phyloP scores from a whole-genome alignment of 228 moss, liverwort and hornwort genomes.

The Sphagnum magellanicum region DNA sequence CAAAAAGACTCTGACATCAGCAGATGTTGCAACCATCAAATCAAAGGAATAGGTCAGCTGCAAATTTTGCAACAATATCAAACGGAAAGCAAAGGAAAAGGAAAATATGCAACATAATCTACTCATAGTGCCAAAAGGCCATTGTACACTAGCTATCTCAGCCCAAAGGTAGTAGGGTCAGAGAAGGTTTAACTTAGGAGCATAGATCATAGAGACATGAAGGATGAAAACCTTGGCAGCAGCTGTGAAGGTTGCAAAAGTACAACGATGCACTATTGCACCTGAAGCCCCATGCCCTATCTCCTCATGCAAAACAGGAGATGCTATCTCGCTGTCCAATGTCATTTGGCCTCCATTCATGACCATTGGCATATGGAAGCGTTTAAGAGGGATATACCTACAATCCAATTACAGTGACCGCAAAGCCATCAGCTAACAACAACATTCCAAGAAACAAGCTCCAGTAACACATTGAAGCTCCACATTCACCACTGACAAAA shows the following conservation, averaged over 20 bases:
- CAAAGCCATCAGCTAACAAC: too few relatives aligned
- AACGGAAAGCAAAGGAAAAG: too few relatives aligned
- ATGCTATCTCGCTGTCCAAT: conserved; percentile 18
- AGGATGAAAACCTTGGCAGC: conserved; percentile 63
- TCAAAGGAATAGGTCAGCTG: neutral
- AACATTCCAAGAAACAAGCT: too few relatives aligned
- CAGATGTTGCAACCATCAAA: neutral
- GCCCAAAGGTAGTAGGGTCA: too few relatives aligned
- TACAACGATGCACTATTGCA: conserved; percentile 71
- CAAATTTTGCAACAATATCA: neutral
- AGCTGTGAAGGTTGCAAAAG: conserved; percentile 67
- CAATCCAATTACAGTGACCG: neutral
- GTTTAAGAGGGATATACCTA: conserved; percentile 80
- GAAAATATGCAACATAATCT: too few relatives aligned
- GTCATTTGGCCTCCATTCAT: conserved; percentile 26
- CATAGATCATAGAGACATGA: too few relatives aligned
- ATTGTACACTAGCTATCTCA: too few relatives aligned
- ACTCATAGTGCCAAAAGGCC: too few relatives aligned
- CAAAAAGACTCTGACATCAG: neutral
- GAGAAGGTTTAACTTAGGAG: too few relatives aligned
- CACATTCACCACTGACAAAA: too few relatives aligned
- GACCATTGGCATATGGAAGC: conserved; percentile 55
- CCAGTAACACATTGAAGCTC: too few relatives aligned
- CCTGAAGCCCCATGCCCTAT: conserved; percentile 95
- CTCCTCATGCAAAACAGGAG: conserved; percentile 67